Base-by-base conservation (phyloP, 176 grass and related monocot species). In the Eragrostis nindensis region DNA sequence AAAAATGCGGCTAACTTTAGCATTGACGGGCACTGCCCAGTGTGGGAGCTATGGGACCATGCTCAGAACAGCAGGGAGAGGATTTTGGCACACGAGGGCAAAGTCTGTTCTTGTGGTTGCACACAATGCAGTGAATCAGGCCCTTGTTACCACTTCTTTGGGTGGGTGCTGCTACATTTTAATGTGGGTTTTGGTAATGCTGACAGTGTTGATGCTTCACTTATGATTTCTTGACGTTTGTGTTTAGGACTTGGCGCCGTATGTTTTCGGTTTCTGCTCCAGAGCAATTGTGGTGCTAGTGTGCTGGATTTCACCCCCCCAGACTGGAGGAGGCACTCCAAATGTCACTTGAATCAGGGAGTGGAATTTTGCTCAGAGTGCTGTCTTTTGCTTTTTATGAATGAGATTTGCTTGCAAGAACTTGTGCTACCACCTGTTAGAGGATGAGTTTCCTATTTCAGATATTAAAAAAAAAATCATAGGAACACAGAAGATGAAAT, bases 121-220 rank as follows among this genome's bases (percentile, higher is more conserved):
- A 10, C 95, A 98, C 50, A 95, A 95, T 91, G 95, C 95, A 9
- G 95, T 98, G 54, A 98, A 95, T 57, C 95, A 98, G 56, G 90
- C 88, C 7, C 92, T 95, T 12, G 88, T 98, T 24, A 92, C 95
- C 62, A 91, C 90, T 15, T 89, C 90, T 14, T 68, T 98, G 83
- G 92, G 95, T 93, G 53, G 66, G 83, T 72, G 27, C 69, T 54
- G 4, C 65, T 17, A 61, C 39, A 17, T 41, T 83, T 50, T 64
- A 2, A 26, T 77, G 22, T 26, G 18, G 27, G 46, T 83, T 68
- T 7, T 45, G 15, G 9, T 53, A 5, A 8, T 40, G 74, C 47
- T 7, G 29, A 41, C 53, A 30, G 6, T 54, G 74, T 7, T 82
- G 21, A 0, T 62, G 48, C 7, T 29, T 66, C 43, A 21, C 26